phyloP scores from a whole-genome alignment of 768 basidiomycete species.

The Auricularia cornea region DNA sequence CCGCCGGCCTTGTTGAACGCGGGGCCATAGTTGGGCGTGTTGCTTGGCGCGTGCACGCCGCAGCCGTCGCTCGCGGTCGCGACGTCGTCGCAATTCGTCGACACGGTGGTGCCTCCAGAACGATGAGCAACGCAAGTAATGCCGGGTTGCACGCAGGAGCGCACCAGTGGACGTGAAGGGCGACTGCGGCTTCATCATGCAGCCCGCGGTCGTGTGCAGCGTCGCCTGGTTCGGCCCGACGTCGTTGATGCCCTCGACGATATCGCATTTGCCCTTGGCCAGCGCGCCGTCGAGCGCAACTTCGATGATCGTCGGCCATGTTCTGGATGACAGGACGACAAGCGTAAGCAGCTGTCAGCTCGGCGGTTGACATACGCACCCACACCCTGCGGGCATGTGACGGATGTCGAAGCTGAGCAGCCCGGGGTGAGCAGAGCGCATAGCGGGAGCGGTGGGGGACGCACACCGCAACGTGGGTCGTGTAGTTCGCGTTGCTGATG shows the following conservation, averaged over 20 bases:
- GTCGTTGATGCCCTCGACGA: conserved; percentile 30
- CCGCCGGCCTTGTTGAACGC: conserved; percentile 51
- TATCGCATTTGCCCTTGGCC: conserved; percentile 36
- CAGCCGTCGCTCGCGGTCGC: conserved; percentile 48
- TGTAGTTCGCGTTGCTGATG: conserved; percentile 43
- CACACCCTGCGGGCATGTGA: conserved; percentile 57
- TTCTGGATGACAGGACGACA: conserved; percentile 14
- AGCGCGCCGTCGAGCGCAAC: conserved; percentile 30
- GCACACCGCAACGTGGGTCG: conserved; percentile 46
- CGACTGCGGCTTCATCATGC: background rate
- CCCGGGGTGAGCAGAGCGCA: conserved; percentile 7
- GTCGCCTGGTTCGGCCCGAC: conserved; percentile 42
- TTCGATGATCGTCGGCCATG: conserved; percentile 46
- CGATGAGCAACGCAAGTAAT: background rate
- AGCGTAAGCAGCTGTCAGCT: background rate
- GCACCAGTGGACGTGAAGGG: background rate
- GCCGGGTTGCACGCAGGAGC: background rate
- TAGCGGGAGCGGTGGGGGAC: conserved; percentile 11
- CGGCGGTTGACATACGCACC: conserved; percentile 25
- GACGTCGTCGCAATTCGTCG: conserved; percentile 41
- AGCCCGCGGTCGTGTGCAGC: conserved; percentile 42
- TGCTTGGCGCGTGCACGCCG: conserved; percentile 33
- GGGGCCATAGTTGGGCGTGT: conserved; percentile 45
- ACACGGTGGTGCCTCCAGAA: conserved; percentile 24
- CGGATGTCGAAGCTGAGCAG: conserved; percentile 35